Conservation (phyloP, 1,284 basidiomycete genomes). For the Dichomitus squalens region DNA sequence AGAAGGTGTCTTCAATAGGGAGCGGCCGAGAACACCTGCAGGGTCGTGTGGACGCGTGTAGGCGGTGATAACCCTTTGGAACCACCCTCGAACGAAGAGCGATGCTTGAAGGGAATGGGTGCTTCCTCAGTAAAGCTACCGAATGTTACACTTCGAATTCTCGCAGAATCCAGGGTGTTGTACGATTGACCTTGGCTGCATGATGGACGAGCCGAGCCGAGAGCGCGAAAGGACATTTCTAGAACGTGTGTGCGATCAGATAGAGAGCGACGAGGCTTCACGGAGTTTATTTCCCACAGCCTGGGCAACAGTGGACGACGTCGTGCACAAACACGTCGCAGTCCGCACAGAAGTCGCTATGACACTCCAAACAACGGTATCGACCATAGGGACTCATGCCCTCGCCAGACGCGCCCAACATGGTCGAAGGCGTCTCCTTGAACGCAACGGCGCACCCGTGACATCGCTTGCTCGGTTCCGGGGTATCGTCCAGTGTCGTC, state of each 20-base stretch:
- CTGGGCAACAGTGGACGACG: slow-evolving; percentile 61
- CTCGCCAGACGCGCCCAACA: slow-evolving; percentile 44
- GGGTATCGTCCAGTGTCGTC: slow-evolving; percentile 40
- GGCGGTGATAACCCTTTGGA: background rate
- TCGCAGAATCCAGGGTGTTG: too few relatives aligned
- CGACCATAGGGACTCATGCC: slow-evolving; percentile 79
- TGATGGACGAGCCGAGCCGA: background rate
- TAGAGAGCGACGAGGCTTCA: too few relatives aligned
- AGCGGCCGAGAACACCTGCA: background rate
- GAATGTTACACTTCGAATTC: background rate
- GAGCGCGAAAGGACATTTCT: background rate
- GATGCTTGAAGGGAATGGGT: background rate
- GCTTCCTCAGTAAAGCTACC: background rate
- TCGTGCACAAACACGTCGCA: slow-evolving; percentile 70
- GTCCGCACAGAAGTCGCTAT: slow-evolving; percentile 60
- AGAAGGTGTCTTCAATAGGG: background rate
- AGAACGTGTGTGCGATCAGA: too few relatives aligned
- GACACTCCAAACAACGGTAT: slow-evolving; percentile 67
- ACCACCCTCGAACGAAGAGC: background rate
- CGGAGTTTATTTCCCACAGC: slow-evolving; percentile 42
- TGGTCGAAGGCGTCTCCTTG: slow-evolving; percentile 34
- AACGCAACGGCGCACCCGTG: slow-evolving; percentile 77
- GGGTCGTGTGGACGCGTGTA: background rate
- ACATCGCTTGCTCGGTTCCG: slow-evolving; percentile 47
- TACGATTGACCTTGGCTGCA: too few relatives aligned